Conservation (phyloP, 441 rosid genomes). For the Aleurites moluccanus region DNA sequence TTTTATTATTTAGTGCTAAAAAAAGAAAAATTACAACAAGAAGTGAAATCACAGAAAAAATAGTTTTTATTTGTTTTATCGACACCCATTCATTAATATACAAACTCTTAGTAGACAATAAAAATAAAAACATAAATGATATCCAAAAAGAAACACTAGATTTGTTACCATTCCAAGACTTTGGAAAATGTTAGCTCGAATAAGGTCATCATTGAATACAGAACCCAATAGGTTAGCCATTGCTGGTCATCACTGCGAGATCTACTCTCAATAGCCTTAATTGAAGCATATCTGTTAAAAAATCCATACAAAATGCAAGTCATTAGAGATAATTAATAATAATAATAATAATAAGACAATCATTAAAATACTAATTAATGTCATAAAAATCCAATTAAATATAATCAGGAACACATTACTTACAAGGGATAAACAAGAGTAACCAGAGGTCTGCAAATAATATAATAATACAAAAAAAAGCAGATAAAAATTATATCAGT, state of each 20-base stretch:
- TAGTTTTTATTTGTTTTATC: too few species aligned
- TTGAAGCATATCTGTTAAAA: conserved; percentile 77
- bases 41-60: too few species aligned
- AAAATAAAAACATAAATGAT: too few species aligned
- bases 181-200: conserved; percentile 87
- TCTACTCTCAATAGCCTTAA: conserved; percentile 84
- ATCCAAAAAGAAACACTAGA: background rate
- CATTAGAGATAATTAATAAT: background rate
- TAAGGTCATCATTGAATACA: conserved; percentile 78
- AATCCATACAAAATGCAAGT: background rate
- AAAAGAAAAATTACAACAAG: too few species aligned
- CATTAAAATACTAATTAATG: too few species aligned
- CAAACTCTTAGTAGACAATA: too few species aligned
- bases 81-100: too few species aligned
- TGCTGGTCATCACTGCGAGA: conserved; percentile 87
- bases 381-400: too few species aligned
- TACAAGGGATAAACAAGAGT: conserved; percentile 94
- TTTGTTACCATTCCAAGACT: conserved; percentile 71
- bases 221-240: conserved; percentile 98
- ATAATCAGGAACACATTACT: conserved; percentile 32
- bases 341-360: background rate
- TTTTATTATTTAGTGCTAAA: too few species aligned
- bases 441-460: conserved; percentile 68
- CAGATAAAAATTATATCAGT: background rate
- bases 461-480: background rate